Percentiles rank a stretch among this genome's conserved stretches.
Evolutionary conservation across 108 stramenopile genomes (phyloP).

Genomic region (Discostella pseudostelligera): DNA sequence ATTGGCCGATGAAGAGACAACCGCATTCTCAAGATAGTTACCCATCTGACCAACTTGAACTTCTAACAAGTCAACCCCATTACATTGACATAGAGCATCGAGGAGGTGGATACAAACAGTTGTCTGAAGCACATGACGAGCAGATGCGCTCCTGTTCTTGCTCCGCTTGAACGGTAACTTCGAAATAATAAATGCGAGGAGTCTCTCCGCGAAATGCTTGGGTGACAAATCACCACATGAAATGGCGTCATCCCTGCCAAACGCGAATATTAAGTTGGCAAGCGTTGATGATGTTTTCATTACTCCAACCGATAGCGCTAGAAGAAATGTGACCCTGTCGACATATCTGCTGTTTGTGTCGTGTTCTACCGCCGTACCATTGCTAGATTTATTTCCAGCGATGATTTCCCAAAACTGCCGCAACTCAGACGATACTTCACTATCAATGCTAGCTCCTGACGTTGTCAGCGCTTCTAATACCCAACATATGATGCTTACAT

Average conservation of each 20-base stretch:
- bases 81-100: background rate
- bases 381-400: no score
- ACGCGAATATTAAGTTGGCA: background rate
- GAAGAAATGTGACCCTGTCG: constrained; percentile 8
- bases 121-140: background rate
- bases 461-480: constrained; percentile 22
- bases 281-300: constrained; percentile 21
- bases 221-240: constrained; percentile 4
- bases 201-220: constrained; percentile 6
- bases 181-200: constrained; percentile 8
- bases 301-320: constrained; percentile 20
- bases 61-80: constrained; percentile 16
- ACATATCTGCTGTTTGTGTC: background rate
- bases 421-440: constrained; percentile 4
- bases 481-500: constrained; percentile 10
- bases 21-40: constrained; percentile 4
- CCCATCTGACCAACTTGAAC: constrained; percentile 12
- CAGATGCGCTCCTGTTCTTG: background rate
- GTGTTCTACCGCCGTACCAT: no score
- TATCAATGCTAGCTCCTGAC: constrained; percentile 8
- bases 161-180: background rate
- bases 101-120: constrained; percentile 17
- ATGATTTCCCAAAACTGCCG: constrained; percentile 30
- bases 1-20: constrained; percentile 4
- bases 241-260: constrained; percentile 5